Evolutionary conservation across 495 filamentous ascomycete species (phyloP), one percentile per base, ranked within the genome.

Genomic region (Xylaria acuta): DNA sequence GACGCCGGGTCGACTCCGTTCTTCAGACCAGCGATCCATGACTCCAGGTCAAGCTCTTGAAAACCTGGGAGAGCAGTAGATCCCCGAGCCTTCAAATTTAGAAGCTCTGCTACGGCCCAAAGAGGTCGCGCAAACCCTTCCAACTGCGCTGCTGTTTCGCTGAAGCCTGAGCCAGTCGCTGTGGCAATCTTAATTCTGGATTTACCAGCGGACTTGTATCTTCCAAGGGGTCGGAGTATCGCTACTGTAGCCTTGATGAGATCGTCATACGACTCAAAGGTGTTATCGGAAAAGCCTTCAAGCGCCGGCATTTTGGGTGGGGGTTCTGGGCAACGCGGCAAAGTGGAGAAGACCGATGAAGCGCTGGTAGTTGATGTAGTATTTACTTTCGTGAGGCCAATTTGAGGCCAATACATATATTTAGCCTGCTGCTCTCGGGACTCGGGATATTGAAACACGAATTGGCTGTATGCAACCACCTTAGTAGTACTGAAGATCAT

Each of bases 61-160:
- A 54, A 6, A 30, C 30, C 22, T 54, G 51, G 22, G 4, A 30
- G 25, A 54, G 12, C 3, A 27, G 22, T 54, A 30, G 51, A 18
- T 0, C 30, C 25, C 51, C 8, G 51, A 18, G 25, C 25, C 3
- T 54, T 27, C 51, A 54, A 14, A 5, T 16, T 27, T 5, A 54
- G 3, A 16, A 54, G 51, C 51, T 54, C 51, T 54, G 51, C 51
- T 18, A 54, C 25, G 11, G 51, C 51, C 51, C 51, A 54, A 30
- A 54, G 51, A 27, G 51, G 51, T 54, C 51, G 51, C 25, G 51
- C 51, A 14, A 54, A 54, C 25, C 51, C 51, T 30, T 54, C 51
- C 1, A 54, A 25, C 25, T 54, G 51, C 12, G 51, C 51, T 54
- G 51, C 51, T 54, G 51, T 54, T 54, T 54, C 51, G 12, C 51